phyloP scores from a whole-genome alignment of 1,284 basidiomycete genomes.

The Cutaneotrichosporon curvatum region DNA sequence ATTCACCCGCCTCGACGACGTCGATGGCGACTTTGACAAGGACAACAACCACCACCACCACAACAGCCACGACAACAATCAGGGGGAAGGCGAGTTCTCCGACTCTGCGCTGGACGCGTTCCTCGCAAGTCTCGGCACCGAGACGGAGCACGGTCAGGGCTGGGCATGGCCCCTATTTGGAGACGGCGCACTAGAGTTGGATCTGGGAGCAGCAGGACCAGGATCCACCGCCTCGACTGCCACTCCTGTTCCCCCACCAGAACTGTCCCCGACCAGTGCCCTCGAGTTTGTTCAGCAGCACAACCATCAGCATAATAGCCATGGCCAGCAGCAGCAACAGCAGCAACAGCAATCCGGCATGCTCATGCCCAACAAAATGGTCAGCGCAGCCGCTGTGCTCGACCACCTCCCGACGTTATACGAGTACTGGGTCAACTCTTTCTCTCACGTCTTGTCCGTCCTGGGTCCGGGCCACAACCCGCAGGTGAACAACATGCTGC shows the following conservation, averaged over 20 bases:
- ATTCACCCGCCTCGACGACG: constrained; percentile 2
- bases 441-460: constrained; percentile 28
- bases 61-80: no score
- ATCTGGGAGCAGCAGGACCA: constrained; percentile 2
- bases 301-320: not conserved
- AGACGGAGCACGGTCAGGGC: constrained; percentile 8
- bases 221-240: not conserved
- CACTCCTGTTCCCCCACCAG: not conserved
- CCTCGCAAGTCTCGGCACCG: constrained; percentile 12
- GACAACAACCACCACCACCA: not conserved
- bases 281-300: not conserved
- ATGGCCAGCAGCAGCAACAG: not conserved
- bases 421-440: constrained; percentile 31
- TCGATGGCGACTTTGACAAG: constrained; percentile 2
- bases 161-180: constrained; percentile 17
- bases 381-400: constrained; percentile 16
- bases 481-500: constrained; percentile 21
- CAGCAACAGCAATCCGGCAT: constrained; percentile 1
- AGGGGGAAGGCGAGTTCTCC: constrained; percentile 6
- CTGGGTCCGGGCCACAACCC: constrained; percentile 26
- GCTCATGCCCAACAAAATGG: constrained; percentile 15
- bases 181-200: constrained; percentile 14
- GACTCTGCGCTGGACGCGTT: constrained; percentile 15
- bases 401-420: constrained; percentile 18
- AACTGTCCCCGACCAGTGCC: no score